A percentile compares a stretch with the other conserved stretches of the same genome.
Evolutionary conservation across 2,329 filamentous ascomycete genomes (phyloP).

Genomic region (Colletotrichum echinochloae): DNA sequence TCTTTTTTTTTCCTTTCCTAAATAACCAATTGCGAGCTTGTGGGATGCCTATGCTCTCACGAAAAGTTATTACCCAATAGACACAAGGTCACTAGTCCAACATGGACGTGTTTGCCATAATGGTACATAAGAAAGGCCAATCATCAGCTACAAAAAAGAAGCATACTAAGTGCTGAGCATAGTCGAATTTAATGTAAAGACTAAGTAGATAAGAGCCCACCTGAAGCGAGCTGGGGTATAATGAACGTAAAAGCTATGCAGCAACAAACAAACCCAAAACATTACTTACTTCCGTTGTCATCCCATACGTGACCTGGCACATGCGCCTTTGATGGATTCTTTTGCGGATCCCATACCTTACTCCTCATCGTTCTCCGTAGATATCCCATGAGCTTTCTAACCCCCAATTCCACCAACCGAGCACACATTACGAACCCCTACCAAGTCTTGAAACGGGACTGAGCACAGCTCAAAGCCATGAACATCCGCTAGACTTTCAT

Average conservation of each 20-base stretch:
- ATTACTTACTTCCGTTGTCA: conserved; percentile 1
- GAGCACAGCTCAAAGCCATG: conserved; percentile 27
- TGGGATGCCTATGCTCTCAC: not conserved
- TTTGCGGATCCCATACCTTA: not conserved
- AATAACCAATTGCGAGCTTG: not conserved
- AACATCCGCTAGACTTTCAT: rapidly evolving
- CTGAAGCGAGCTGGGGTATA: conserved; percentile 32
- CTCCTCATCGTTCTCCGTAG: not conserved
- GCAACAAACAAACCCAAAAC: not conserved
- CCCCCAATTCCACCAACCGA: not conserved
- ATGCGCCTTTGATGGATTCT: not conserved
- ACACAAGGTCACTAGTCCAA: not conserved
- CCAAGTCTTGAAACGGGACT: not conserved
- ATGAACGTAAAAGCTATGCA: conserved; percentile 24
- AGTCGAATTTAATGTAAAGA: not conserved
- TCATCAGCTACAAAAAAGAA: not conserved
- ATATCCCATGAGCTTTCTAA: not conserved
- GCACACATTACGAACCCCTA: not conserved
- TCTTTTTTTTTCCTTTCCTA: not conserved
- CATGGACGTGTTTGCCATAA: not conserved
- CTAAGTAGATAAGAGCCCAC: conserved; percentile 8
- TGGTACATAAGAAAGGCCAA: too few species aligned
- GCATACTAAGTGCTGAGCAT: too few species aligned
- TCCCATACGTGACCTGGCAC: not conserved
- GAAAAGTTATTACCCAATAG: not conserved